Conservation (phyloP, 257 asterid genomes). For the Petrea volubilis region DNA sequence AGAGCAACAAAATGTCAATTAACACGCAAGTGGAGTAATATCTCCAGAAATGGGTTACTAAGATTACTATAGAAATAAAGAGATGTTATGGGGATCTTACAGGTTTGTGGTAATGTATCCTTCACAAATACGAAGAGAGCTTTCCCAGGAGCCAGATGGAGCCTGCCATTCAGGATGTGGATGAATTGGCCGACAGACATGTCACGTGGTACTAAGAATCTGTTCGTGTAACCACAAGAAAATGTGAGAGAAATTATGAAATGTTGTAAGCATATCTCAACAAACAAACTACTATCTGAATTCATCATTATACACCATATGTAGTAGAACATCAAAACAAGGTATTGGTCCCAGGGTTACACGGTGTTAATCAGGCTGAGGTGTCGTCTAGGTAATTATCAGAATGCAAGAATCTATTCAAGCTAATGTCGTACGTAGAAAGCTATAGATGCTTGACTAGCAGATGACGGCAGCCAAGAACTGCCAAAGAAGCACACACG, state of each 20-base stretch:
- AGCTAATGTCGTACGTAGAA: neutral
- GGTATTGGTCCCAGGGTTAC: neutral
- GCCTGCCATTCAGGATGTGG: slow-evolving; percentile 81
- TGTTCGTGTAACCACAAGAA: slow-evolving; percentile 27
- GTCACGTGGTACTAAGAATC: slow-evolving; percentile 95
- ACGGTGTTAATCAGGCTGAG: neutral
- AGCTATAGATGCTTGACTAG: neutral
- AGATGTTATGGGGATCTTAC: slow-evolving; percentile 38
- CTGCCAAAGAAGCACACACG: neutral
- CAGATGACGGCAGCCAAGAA: neutral
- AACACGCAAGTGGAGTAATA: neutral
- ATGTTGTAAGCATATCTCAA: neutral
- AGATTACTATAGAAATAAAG: slow-evolving; percentile 8
- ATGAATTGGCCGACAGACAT: slow-evolving; percentile 94
- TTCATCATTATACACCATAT: neutral
- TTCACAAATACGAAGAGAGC: slow-evolving; percentile 88
- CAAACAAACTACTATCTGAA: neutral
- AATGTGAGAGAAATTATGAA: neutral
- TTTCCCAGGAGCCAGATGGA: slow-evolving; percentile 85
- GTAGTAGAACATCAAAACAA: neutral
- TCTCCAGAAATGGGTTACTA: neutral
- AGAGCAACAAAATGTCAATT: neutral
- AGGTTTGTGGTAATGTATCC: slow-evolving; percentile 89
- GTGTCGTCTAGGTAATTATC: neutral
- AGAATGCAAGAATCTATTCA: neutral